Conservation (phyloP, 2,329 filamentous ascomycete species). For the Parascedosporium putredinis region DNA sequence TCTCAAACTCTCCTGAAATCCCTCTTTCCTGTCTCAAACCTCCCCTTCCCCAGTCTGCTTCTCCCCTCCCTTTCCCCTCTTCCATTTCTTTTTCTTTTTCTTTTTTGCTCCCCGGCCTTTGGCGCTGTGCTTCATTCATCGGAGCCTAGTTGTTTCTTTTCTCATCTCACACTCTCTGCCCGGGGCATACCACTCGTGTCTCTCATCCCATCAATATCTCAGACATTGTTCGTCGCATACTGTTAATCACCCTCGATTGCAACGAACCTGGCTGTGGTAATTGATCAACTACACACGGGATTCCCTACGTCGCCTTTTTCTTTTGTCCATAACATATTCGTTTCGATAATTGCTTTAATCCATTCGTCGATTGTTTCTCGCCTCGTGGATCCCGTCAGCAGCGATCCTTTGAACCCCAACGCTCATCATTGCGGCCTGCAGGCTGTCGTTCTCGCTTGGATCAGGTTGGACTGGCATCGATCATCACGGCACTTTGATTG, state of each 20-base stretch:
- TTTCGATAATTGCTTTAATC: conserved; percentile 34
- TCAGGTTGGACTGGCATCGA: conserved; percentile 14
- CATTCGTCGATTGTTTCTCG: conserved; percentile 24
- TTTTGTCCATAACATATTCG: conserved; percentile 16
- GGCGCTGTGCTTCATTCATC: conserved; percentile 14
- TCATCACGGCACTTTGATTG: conserved; percentile 9
- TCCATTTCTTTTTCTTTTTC: conserved; percentile 15
- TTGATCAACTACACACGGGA: conserved; percentile 10
- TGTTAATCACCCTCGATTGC: conserved; percentile 16
- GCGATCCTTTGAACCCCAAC: conserved; percentile 16
- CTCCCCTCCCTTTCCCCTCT: conserved; percentile 21
- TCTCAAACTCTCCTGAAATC: conserved; percentile 26
- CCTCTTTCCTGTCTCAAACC: conserved; percentile 14
- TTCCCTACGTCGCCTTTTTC: conserved; percentile 21
- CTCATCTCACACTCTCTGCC: conserved; percentile 14
- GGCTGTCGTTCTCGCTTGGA: conserved; percentile 12
- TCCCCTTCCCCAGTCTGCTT: conserved; percentile 8
- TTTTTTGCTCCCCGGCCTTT: conserved; percentile 19
- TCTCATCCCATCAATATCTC: conserved; percentile 14
- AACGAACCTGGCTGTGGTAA: conserved; percentile 18
- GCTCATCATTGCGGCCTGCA: conserved; percentile 10
- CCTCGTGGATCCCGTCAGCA: conserved; percentile 6
- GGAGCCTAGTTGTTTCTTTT: conserved; percentile 7
- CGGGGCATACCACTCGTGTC: conserved; percentile 16
- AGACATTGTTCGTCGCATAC: conserved; percentile 19